Conservation (phyloP, 306 rosid genomes). For the Cucumis cinereus region DNA sequence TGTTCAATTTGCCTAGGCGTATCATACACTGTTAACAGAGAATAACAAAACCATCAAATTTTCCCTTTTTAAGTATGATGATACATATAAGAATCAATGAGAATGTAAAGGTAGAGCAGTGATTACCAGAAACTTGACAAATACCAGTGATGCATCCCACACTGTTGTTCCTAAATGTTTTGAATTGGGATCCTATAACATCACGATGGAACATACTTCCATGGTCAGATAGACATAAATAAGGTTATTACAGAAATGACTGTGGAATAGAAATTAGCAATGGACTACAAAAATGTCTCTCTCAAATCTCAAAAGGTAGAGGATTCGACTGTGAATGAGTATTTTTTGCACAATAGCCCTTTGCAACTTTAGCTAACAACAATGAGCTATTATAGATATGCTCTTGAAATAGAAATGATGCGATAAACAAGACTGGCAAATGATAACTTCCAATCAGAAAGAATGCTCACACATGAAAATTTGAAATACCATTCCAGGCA, state of each 20-base stretch:
- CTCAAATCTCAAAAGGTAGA: neutral
- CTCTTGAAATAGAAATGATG: neutral
- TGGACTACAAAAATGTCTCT: neutral
- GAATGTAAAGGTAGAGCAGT: conserved; percentile 7
- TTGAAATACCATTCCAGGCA: neutral
- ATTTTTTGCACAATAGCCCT: neutral
- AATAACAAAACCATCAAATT: neutral
- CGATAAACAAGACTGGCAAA: neutral
- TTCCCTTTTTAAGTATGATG: neutral
- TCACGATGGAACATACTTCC: conserved; percentile 6
- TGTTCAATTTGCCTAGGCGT: neutral
- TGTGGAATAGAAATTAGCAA: neutral
- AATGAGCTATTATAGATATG: neutral
- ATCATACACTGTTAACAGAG: neutral
- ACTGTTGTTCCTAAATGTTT: conserved; percentile 93
- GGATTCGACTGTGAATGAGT: neutral
- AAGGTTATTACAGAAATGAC: neutral
- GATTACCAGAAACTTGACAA: conserved; percentile 72
- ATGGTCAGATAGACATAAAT: conserved; percentile 7
- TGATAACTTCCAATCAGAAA: neutral
- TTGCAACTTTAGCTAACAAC: neutral
- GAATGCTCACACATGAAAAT: neutral
- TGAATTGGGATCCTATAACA: conserved; percentile 72
- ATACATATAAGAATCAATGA: neutral
- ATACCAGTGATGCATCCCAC: conserved; percentile 96